Evolutionary conservation across 2,329 filamentous ascomycete species (phyloP).

Genomic region (Ascochyta koolunga): DNA sequence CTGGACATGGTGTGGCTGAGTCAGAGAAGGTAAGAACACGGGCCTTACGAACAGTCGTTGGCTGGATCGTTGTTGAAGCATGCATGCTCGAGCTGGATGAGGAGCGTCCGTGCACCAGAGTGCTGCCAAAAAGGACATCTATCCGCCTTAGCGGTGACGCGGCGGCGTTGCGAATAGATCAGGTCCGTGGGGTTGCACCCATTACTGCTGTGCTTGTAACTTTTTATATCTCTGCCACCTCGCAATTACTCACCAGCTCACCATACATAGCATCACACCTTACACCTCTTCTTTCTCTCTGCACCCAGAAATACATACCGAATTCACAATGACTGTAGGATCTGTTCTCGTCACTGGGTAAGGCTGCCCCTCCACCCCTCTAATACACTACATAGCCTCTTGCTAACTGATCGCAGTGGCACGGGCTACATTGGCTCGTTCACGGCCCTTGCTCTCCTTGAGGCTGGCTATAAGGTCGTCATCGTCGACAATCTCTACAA

Average conservation of each 20-base stretch:
- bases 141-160: slow-evolving; percentile 20
- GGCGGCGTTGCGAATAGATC: slow-evolving; percentile 8
- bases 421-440: slow-evolving; percentile 99
- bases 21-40: neutral
- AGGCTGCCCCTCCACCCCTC: slow-evolving; percentile 49
- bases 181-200: slow-evolving; percentile 15
- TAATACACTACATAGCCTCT: slow-evolving; percentile 5
- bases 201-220: slow-evolving; percentile 22
- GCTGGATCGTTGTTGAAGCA: neutral
- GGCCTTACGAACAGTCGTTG: neutral
- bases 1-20: neutral
- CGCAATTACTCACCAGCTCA: slow-evolving; percentile 13
- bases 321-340: slow-evolving; percentile 71
- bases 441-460: slow-evolving; percentile 87
- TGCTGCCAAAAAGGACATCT: slow-evolving; percentile 20
- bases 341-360: slow-evolving; percentile 94
- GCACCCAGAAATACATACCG: neutral
- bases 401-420: slow-evolving; percentile 64
- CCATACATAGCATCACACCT: neutral
- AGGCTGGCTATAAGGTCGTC: slow-evolving; percentile 95
- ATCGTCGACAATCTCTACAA: slow-evolving; percentile 98
- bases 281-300: neutral
- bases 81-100: neutral
- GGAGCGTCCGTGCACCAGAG: neutral
- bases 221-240: slow-evolving; percentile 28